Evolutionary conservation across 75 land plant genomes (phyloP).

Genomic region (Cupressus sempervirens): DNA sequence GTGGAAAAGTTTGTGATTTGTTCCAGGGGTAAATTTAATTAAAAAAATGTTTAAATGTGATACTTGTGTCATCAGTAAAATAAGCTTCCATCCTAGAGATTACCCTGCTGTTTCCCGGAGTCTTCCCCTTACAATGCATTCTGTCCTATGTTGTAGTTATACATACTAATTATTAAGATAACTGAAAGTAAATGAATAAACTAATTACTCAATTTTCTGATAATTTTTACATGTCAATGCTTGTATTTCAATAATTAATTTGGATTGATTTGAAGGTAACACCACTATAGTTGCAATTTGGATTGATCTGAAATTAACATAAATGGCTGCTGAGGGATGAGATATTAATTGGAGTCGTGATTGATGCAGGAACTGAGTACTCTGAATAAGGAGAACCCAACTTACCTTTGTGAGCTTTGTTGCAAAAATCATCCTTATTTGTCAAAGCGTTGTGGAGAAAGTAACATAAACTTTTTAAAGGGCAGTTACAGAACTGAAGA

Average conservation of each 20-base stretch:
- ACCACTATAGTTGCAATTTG: neutral
- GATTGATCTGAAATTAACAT: neutral
- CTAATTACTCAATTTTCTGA: neutral
- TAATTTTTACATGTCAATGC: neutral
- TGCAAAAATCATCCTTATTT: conserved; percentile 41
- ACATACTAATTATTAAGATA: neutral
- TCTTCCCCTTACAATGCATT: neutral
- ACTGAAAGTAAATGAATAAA: neutral
- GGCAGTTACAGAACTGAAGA: neutral
- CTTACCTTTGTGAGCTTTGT: conserved; percentile 76
- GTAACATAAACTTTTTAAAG: neutral
- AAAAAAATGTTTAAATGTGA: neutral
- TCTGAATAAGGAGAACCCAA: neutral
- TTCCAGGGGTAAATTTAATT: too few species aligned
- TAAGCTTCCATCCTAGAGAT: neutral
- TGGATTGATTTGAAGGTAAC: too few species aligned
- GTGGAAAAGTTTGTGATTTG: neutral
- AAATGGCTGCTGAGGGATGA: neutral
- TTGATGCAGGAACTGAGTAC: conserved; percentile 7
- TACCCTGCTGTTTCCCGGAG: neutral
- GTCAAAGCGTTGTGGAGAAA: conserved; percentile 2
- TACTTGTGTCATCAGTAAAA: neutral
- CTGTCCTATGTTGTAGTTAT: neutral
- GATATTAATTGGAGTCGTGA: neutral
- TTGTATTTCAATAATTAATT: neutral